A percentile compares a stretch with the other conserved stretches of the same genome.
Conservation (phyloP, 2,329 filamentous ascomycete genomes). For the Alternaria triticina region DNA sequence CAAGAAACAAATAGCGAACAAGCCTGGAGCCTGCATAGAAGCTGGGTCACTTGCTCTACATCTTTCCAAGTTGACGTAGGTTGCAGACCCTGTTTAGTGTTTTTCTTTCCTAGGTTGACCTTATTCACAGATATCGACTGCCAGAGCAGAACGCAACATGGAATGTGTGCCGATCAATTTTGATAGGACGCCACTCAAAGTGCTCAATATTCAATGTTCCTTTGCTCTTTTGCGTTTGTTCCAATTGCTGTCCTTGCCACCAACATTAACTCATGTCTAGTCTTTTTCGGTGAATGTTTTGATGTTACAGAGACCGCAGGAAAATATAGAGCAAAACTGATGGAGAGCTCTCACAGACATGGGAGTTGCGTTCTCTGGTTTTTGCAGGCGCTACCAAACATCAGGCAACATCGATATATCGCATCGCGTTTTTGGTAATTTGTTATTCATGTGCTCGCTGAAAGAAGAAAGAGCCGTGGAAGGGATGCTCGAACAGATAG, state of each 20-base stretch:
- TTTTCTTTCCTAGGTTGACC: no score
- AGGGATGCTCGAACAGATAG: accelerated
- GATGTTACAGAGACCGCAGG: not conserved
- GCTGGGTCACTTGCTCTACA: no score
- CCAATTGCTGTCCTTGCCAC: not conserved
- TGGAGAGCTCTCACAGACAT: not conserved
- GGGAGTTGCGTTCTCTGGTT: not conserved
- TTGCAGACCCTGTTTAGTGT: no score
- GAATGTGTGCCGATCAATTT: not conserved
- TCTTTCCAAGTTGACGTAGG: no score
- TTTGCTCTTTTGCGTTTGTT: not conserved
- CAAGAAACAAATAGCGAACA: no score
- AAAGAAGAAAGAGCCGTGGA: not conserved
- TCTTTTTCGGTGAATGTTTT: no score
- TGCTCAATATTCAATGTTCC: not conserved
- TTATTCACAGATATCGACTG: not conserved
- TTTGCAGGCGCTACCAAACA: not conserved
- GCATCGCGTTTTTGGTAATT: not conserved
- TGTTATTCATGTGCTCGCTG: not conserved
- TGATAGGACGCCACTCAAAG: not conserved
- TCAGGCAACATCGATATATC: not conserved
- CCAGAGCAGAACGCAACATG: not conserved
- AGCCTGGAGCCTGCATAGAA: no score
- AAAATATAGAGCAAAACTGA: not conserved
- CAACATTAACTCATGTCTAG: not conserved